Percentiles rank a stretch among this genome's conserved stretches.
phyloP scores from a whole-genome alignment of 202 grass and related monocot species.

The Brachypodium distachyon region DNA sequence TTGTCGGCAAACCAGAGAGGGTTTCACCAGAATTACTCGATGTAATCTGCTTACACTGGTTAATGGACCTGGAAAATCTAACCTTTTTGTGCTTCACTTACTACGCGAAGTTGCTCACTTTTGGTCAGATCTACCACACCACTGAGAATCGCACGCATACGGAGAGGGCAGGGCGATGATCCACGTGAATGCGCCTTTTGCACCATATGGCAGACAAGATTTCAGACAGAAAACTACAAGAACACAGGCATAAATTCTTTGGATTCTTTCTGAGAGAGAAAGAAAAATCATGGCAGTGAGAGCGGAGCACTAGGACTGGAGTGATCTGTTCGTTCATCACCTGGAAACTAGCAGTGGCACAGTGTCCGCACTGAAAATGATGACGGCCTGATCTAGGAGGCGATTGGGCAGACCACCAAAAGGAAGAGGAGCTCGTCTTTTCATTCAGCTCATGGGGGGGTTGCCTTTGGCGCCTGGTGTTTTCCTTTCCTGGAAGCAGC shows the following conservation, averaged over 20 bases:
- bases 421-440: background rate
- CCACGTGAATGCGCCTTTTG: slow-evolving; percentile 14
- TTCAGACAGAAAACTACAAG: slow-evolving; percentile 2
- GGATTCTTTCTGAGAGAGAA: background rate
- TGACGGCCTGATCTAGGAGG: background rate
- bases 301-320: background rate
- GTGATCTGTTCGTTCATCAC: background rate
- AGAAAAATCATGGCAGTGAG: background rate
- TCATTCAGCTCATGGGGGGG: background rate
- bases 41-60: background rate
- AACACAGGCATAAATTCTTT: background rate
- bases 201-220: slow-evolving; percentile 27
- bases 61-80: background rate
- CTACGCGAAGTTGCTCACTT: background rate
- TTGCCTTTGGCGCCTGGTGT: background rate
- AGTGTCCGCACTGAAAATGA: slow-evolving; percentile 14
- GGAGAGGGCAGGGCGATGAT: background rate
- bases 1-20: background rate
- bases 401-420: background rate
- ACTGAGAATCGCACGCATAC: background rate
- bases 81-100: background rate
- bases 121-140: slow-evolving; percentile 22
- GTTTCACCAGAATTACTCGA: background rate
- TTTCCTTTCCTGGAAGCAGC: too few species aligned
- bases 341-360: background rate